Base-by-base conservation (phyloP, 2,329 filamentous ascomycete species). In the Ceratocystis variospora region DNA sequence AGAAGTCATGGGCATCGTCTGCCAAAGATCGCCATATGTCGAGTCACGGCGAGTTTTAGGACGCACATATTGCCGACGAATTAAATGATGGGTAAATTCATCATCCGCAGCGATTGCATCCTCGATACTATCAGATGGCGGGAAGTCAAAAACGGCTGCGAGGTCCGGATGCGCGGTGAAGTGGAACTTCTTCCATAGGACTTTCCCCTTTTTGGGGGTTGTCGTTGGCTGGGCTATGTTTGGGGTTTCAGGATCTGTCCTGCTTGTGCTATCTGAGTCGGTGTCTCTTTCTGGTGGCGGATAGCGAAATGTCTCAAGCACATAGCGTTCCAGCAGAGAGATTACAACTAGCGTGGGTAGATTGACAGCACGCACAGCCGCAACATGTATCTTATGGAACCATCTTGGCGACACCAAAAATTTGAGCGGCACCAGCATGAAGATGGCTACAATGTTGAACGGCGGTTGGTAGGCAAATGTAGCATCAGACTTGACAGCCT, bases 301-400 rank as follows among this genome's bases (percentile, higher is more conserved):
- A 55, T 70, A 70, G 45, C 61, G 61, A 33, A 66, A 66, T 6
- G 65, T 66, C 25, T 46, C 90, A 17, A 92, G 80, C 8, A 84
- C 78, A 5, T 82, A 81, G 63, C 90, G 84, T 74, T 95, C 90
- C 69, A 86, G 81, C 22, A 86, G 76, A 19, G 86, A 84, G 68
- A 95, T 88, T 68, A 87, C 71, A 3, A 93, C 79, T 1, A 95
- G 79, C 4, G 92, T 77, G 0, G 90, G 90, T 1, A 88, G 79
- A 74, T 94, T 94, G 71, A 92, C 80, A 7, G 85, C 76, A 46
- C 89, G 85, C 25, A 94, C 87, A 8, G 83, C 83, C 67, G 85
- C 83, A 67, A 95, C 89, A 73, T 95, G 91, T 71, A 93, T 88
- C 76, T 93, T 94, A 78, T 95, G 90, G 73, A 94, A 94, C 89